Evolutionary conservation across 2,329 filamentous ascomycete genomes (phyloP), one percentile per base, ranked within the genome.

Genomic region (Ascochyta pisi): DNA sequence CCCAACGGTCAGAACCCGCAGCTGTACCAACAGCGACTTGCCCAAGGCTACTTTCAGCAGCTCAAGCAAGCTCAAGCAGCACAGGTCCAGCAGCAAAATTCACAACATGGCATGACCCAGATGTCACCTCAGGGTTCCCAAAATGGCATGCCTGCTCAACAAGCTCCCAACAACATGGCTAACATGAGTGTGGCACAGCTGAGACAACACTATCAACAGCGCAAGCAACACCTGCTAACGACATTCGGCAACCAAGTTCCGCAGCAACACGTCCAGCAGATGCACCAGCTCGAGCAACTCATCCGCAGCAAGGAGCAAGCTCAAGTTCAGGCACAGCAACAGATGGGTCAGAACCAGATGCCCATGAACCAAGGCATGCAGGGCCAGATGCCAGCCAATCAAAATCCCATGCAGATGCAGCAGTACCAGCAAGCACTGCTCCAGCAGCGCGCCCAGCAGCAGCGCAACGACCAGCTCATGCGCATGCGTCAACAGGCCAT

Each of bases 351-450:
- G 26, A 57, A 52, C 16, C 62, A 65, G 33, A 66, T 62, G 56
- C 58, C 65, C 19, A 61, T 62, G 52, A 54, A 60, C 24, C 50
- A 65, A 51, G 53, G 49, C 22, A 68, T 71, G 66, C 64, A 71
- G 13, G 51, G 53, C 33, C 69, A 70, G 37, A 69, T 70, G 56
- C 58, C 42, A 58, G 59, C 33, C 38, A 61, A 50, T 1, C 60
- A 63, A 24, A 68, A 66, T 16, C 65, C 66, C 3, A 65, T 66
- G 38, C 71, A 73, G 53, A 69, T 73, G 65, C 70, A 73, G 41
- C 69, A 71, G 47, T 71, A 72, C 42, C 70, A 74, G 56, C 68
- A 70, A 31, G 61, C 68, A 52, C 63, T 73, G 19, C 70, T 75
- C 38, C 68, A 72, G 44, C 71, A 76, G 48, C 69, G 71, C 15